Base-by-base conservation (phyloP, 768 basidiomycete species). In the Lactarius hatsudake region DNA sequence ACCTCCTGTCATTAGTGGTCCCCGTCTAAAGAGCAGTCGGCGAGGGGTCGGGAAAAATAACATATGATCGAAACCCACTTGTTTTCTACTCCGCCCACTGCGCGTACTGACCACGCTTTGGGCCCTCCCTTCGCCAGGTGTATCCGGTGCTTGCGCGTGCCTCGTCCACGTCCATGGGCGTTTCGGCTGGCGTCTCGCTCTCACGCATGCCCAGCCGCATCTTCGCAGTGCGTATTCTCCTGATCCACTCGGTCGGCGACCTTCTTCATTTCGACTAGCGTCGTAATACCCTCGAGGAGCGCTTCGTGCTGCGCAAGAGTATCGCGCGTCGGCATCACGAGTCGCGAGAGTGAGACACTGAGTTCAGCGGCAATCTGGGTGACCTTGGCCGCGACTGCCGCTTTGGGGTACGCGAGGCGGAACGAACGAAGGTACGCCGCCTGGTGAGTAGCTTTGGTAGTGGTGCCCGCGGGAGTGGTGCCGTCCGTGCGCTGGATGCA, bases 311-410 rank as follows among this genome's bases (percentile, higher is more conserved):
- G 85, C 61, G 83, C 81, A 62, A 88, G 81, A 70, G 94, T 97
- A 30, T 88, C 87, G 45, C 87, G 83, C 2, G 97, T 98, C 20
- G 97, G 97, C 94, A 98, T 98, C 67, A 96, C 91, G 59, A 99
- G 83, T 13, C 90, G 86, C 18, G 83, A 83, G 63, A 87, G 81
- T 18, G 83, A 83, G 13, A 97, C 79, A 17, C 89, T 88, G 13
- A 96, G 81, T 77, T 98, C 95, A 8, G 82, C 75, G 18, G 98
- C 82, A 17, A 89, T 83, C 66, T 89, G 87, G 10, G 87, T 81
- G 71, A 98, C 86, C 74, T 94, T 93, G 18, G 87, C 86, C 2
- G 87, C 84, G 28, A 89, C 81, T 45, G 87, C 82, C 5, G 87
- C 80, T 75, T 94, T 96, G 18, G 93, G 91, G 40, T 81, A 76